phyloP scores from a whole-genome alignment of 257 asterid species.

The Schizonepeta tenuifolia region DNA sequence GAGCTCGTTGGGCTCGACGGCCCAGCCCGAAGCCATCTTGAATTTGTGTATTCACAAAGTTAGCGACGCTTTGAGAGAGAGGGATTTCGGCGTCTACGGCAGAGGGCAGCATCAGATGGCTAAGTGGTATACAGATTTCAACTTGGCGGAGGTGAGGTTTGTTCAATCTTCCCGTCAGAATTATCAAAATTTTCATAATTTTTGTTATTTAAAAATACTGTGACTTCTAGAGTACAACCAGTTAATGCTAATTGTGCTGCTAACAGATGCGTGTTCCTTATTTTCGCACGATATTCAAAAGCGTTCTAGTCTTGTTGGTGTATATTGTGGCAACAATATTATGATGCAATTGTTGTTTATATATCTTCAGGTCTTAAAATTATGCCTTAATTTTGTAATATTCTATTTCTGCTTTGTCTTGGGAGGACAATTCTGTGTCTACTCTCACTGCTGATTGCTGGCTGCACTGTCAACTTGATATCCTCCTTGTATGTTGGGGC shows the following conservation, averaged over 20 bases:
- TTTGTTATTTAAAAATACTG: conserved; percentile 24
- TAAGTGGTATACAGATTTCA: conserved; percentile 45
- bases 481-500: not conserved
- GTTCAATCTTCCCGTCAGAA: conserved; percentile 29
- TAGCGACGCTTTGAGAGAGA: conserved; percentile 35
- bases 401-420: no score
- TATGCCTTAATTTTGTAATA: not conserved
- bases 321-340: not conserved
- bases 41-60: conserved; percentile 49
- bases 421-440: no score
- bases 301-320: conserved; percentile 1
- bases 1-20: conserved; percentile 56
- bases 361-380: not conserved
- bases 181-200: not conserved
- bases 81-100: conserved; percentile 27
- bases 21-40: conserved; percentile 85
- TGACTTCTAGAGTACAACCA: conserved; percentile 29
- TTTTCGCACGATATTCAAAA: conserved; percentile 18
- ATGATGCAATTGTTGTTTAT: conserved; percentile 2
- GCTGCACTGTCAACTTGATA: not conserved
- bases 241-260: conserved; percentile 37
- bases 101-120: conserved; percentile 29
- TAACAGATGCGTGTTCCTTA: conserved; percentile 23
- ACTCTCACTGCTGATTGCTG: not conserved
- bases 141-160: conserved; percentile 93